Base-by-base conservation (phyloP, 225 moss, liverwort and hornwort genomes). In the Pseudisothecium myosuroides region DNA sequence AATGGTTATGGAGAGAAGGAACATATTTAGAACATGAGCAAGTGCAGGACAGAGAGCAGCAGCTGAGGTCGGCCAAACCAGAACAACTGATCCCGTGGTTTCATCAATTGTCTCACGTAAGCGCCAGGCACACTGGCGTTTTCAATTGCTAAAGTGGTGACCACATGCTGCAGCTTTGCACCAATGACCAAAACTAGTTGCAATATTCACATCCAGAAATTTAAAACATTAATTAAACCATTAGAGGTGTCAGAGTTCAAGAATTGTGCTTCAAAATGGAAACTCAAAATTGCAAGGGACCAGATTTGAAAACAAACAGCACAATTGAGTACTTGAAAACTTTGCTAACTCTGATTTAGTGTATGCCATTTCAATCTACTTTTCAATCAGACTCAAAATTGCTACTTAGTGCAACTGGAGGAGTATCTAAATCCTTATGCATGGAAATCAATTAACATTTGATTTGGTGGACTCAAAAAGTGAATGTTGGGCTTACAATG, bases 121-220 rank as follows among this genome's bases (percentile, higher is more conserved):
- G 52, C 61, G 36, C 43, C 85, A 65, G 64, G 63, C 82, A 73
- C 91, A 84, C 14, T 66, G 81, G 78, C 82, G 7, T 91, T 87
- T 86, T 96, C 96, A 82, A 95, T 85, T 58, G 96, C 95, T 43
- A 94, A 87, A 49, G 93, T 94, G 23, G 95, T 91, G 37, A 95
- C 95, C 56, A 95, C 91, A 65, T 94, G 94, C 59, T 96, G 93
- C 18, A 94, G 89, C 85, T 96, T 96, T 32, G 93, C 83, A 56
- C 95, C 96, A 29, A 96, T 89, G 49, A 87, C 18, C 5, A 96
- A 64, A 61, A 95, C 88, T 36, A 94, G 22, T 92, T 96, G 92
- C 88, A 50, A 76, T 29, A 86, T 79, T 29, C 43, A 52, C 32
- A 76, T 32, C 43, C 20, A 55, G 5, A 50, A 43, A 34, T 50